Base-by-base conservation (phyloP, 2,329 filamentous ascomycete genomes). In the Akanthomyces uredinophilus region DNA sequence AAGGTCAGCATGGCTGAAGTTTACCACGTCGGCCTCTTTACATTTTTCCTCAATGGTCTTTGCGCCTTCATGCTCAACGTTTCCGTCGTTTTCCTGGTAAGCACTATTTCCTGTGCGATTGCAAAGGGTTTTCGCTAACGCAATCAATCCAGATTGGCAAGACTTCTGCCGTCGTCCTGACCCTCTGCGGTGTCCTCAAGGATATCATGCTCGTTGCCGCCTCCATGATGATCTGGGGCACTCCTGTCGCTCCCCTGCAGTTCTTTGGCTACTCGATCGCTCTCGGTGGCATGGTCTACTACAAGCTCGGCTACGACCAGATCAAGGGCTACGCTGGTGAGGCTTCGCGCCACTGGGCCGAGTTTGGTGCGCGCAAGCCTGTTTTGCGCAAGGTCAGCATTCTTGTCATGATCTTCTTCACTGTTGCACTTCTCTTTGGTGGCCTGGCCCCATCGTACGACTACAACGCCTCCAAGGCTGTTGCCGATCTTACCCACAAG, bases 161-260 rank as follows among this genome's bases (percentile, higher is more conserved):
- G 81, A 95, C 91, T n/a, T 94, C 90, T 1, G 91, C 90, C 58
- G 87, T 95, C 61, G 88, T 94, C 69, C 87, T 95, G 70, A 95
- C 91, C 39, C 87, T 95, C 53, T 94, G 89, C 72, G 91, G 91
- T 79, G 90, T 95, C 44, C 85, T 95, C 65, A 95, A 95, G 83
- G 91, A 95, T 75, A 91, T 95, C 63, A 83, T 95, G 70, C 87
- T 95, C 55, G 91, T 95, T 64, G 79, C 81, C 58, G 88, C 89
- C 51, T 92, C 89, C 64, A 92, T 94, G 86, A 75, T 90, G 67
- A 90, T 94, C 75, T 94, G 90, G 88, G 84, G 85, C 68, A 90
- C 90, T 65, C 85, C 87, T 59, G 87, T 94, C 66, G 86, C 88
- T 18, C 79, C 79, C 61, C 84, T 94, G 62, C 91, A 95, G 79